Evolutionary conservation across 805 yeast genomes (phyloP), one percentile per base, ranked within the genome.

Genomic region (Wickerhamiella slavikovae): DNA sequence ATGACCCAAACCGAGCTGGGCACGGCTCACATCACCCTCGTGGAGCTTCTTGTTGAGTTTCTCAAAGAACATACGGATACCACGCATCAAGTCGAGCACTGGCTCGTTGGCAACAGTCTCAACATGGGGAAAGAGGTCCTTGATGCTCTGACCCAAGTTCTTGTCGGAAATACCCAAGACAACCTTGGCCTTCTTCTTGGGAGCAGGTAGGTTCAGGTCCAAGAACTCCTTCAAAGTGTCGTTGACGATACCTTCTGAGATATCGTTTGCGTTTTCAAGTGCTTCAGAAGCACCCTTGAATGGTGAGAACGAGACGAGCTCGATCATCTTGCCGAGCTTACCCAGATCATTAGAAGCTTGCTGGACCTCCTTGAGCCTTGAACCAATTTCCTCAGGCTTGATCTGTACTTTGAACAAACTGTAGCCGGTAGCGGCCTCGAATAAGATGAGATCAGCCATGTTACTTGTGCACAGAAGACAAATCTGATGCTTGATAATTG

Each of bases 231-330:
- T 80, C 58, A 89, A 68, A 58, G 77, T 78, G 45, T 89, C 96
- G 35, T 83, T 75, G 33, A 85, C 93, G 44, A 83, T 66, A 49
- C 98, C 98, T 60, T 89, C 98, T 41, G 93, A 78, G 44, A 89
- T 76, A 52, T 89, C 96, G 52, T 89, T 89, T 43, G 96, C 95
- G 52, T 89, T 89, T 58, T 85, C 96, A 48, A 89, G 68, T 36
- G 98, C 98, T 58, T 89, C 96, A 30, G 98, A 96, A 37, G 98
- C 98, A 48, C 95, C 95, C 58, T 89, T 83, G 68, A 89, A 89
- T 29, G 98, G 98, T 36, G 94, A 93, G 58, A 89, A 89, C 11
- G 93, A 77, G 17, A 79, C 91, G 33, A 89, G 67, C 57, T 83
- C 93, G 43, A 89, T 72, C 63, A 85, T 63, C 60, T 89, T 89